A percentile compares a stretch with the other conserved stretches of the same genome.
These are phyloP conservation scores for Citrullus mucosospermus DNA, from an alignment of 306 rosid species.

Conservation along the genomic window DNA sequence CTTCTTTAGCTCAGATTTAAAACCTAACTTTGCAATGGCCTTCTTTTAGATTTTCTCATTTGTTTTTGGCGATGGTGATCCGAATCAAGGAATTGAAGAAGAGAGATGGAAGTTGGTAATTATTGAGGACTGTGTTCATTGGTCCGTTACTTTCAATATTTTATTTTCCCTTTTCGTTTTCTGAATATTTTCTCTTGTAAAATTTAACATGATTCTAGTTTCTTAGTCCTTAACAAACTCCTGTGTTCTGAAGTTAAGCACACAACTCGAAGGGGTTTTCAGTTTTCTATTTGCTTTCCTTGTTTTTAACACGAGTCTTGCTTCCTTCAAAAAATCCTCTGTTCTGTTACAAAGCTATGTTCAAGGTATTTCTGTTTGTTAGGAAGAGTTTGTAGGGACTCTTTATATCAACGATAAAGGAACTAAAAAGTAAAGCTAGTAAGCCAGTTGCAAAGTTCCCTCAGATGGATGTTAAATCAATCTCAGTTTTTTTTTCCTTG, in stretches of 20 bases:
- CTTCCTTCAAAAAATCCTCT: not conserved
- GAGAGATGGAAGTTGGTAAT: constrained; percentile 99
- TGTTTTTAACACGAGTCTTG: not conserved
- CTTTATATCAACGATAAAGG: not conserved
- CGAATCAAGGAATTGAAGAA: constrained; percentile 99
- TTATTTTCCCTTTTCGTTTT: constrained; percentile 11
- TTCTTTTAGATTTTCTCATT: constrained; percentile 71
- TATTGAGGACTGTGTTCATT: constrained; percentile 73
- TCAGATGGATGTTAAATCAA: not conserved
- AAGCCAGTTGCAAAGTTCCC: not conserved
- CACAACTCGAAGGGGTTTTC: not conserved
- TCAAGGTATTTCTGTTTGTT: not conserved
- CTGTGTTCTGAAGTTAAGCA: not conserved
- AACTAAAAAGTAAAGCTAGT: not conserved
- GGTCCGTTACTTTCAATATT: constrained; percentile 66
- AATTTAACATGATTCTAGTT: not conserved
- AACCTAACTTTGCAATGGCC: constrained; percentile 13
- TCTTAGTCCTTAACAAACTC: not conserved
- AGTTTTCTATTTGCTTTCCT: constrained; percentile 25
- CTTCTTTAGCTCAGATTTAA: constrained; percentile 5
- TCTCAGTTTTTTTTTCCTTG: not conserved
- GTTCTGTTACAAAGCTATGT: not conserved
- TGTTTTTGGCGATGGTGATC: constrained; percentile 99
- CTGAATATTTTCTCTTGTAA: not conserved
- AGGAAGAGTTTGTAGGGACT: not conserved